Conservation (phyloP, 306 rosid species). For the Carpinus viminea region DNA sequence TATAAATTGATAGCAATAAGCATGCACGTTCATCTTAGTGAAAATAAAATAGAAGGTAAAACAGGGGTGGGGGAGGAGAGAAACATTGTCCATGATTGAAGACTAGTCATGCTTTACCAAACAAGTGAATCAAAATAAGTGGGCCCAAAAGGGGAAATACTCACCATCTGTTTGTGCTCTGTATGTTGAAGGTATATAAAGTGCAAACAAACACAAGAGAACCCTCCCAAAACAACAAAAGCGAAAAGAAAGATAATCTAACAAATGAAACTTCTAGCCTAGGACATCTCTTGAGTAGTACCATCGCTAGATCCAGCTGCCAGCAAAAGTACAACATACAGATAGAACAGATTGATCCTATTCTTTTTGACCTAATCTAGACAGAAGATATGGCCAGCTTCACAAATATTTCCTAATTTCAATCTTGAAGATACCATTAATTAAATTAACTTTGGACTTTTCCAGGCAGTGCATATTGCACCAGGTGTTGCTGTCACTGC, state of each 20-base stretch:
- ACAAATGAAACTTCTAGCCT: background rate
- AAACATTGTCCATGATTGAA: background rate
- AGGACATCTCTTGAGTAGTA: background rate
- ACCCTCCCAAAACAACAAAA: background rate
- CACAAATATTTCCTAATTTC: background rate
- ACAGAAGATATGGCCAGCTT: background rate
- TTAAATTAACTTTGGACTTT: background rate
- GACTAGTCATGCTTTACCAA: background rate
- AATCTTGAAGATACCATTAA: background rate
- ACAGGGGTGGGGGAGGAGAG: no score
- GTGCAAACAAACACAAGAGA: no score
- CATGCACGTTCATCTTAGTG: conserved; percentile 15
- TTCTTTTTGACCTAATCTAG: background rate
- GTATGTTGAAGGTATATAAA: background rate
- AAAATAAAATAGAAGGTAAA: background rate
- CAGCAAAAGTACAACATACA: background rate
- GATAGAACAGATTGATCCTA: background rate
- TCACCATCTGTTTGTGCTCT: background rate
- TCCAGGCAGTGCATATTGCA: background rate
- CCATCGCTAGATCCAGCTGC: background rate
- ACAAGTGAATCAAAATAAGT: background rate
- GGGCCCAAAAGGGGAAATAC: background rate
- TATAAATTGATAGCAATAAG: conserved; percentile 7
- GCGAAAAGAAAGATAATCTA: background rate
- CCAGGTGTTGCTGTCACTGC: background rate